Base-by-base conservation (phyloP, 2,329 filamentous ascomycete genomes). In the Exophiala sp. region DNA sequence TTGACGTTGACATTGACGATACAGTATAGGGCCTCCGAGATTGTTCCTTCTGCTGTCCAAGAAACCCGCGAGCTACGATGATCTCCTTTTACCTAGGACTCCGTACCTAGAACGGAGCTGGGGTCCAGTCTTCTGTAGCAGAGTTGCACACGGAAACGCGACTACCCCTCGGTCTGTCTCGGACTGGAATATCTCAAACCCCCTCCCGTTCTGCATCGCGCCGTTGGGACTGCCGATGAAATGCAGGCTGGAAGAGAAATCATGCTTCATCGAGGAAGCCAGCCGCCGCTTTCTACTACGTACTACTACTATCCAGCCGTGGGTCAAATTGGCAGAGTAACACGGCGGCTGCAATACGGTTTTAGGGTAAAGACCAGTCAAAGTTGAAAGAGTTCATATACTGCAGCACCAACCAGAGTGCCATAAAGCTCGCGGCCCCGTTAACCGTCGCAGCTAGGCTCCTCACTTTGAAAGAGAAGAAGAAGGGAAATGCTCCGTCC, bases 311-410 rank as follows among this genome's bases (percentile, higher is more conserved):
- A 47, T 22, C 22, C 47, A 29, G 24, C 34, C 44, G 24, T 24
- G 18, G 24, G 35, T 50, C n/a, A 50, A 42, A 55, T 55, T 55
- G 52, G 29, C 43, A 14, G 27, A 37, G 42, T 52, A 43, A 45
- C 40, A 48, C 45, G 38, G 52, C 48, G 52, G 44, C 42, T 49
- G 47, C 45, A 29, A 45, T 29, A 8, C 34, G 37, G 43, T 41
- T 34, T 21, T 44, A 43, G 50, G 19, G 6, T 23, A 19, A n/a
- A 34, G 14, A 40, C 30, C 21, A 37, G 5, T 3, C 34, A 18
- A 19, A 37, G 34, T 13, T 39, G 19, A 44, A 14, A 9, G 37
- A 16, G 41, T 21, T 35, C 24, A 40, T 48, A 29, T 45, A 23
- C 35, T 34, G 41, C 29, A 32, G 48, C 44, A 13, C 52, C 48